Evolutionary conservation across 2,329 filamentous ascomycete species (phyloP), one percentile per base, ranked within the genome.

Genomic region (Talaromyces sp.): DNA sequence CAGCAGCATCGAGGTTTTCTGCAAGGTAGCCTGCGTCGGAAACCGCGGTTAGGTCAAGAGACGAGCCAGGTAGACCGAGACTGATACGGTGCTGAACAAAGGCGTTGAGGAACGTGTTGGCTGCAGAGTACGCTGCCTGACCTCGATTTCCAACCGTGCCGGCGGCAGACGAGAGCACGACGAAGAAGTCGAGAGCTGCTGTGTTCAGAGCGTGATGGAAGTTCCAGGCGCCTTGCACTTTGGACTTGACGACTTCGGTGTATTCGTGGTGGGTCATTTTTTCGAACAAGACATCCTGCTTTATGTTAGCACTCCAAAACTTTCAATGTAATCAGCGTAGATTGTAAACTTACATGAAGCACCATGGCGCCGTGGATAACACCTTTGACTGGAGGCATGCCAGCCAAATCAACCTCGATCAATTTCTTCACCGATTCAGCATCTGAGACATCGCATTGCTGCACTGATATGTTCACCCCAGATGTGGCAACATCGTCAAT

Each of bases 121-220:
- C 68, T 9, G 67, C 64, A 42, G 62, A 62, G 58, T 70, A 60
- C 63, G 77, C 80, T 3, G 73, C 64, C 64, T 84, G 81, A 0
- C 73, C 76, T 22, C 36, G 53, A 4, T 71, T 67, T 15, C 70
- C 70, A 0, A 69, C 25, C 2, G 73, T 53, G 8, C 60, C 61
- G 2, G 69, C 61, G 5, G 70, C 13, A 0, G 73, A 76, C 0
- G 75, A 77, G 58, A 72, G 69, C 9, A 73, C 53, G 47, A 77
- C 66, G 65, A 78, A 77, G 65, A 77, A 78, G 49, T 78, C 75
- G 4, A 78, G 67, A 1, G 68, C 44, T 4, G 51, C 42, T 13
- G 64, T 47, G 5, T 39, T 8, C 13, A 63, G 39, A 53, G 70
- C 33, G 13, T 28, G 22, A 47, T 71, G 67, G 7, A 65, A 62